Evolutionary conservation across 306 rosid genomes (phyloP).

Genomic region (Arachis stenosperma): DNA sequence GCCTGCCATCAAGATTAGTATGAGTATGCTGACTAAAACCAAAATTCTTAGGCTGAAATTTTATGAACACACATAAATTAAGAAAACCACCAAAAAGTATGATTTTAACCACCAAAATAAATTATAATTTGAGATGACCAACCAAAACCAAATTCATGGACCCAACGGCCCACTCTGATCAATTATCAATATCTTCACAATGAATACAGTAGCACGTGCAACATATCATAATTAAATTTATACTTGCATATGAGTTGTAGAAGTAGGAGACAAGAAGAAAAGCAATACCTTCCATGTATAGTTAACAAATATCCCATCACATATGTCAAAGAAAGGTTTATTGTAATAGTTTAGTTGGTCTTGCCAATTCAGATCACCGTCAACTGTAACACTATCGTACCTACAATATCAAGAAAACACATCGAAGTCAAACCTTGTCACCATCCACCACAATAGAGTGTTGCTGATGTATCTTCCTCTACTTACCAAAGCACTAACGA

Average conservation of each 20-base stretch:
- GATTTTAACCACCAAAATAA: constrained; percentile 38
- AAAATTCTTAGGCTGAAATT: too few relatives aligned
- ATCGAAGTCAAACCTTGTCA: constrained; percentile 39
- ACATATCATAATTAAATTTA: not conserved
- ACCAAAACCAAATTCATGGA: constrained; percentile 2
- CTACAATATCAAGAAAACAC: constrained; percentile 51
- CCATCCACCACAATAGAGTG: constrained; percentile 3
- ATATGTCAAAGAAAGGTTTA: constrained; percentile 79
- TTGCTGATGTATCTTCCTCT: constrained; percentile 7
- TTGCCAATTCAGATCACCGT: constrained; percentile 74
- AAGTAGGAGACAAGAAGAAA: constrained; percentile 27
- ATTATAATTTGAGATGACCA: constrained; percentile 37
- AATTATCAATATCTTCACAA: not conserved
- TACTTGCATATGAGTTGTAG: not conserved
- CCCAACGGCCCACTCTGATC: not conserved
- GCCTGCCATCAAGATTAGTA: too few relatives aligned
- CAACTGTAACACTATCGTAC: constrained; percentile 87
- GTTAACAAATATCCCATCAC: constrained; percentile 91
- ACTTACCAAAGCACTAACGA: constrained; percentile 91
- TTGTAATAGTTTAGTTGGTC: constrained; percentile 70
- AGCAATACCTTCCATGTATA: constrained; percentile 81
- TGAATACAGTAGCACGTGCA: constrained; percentile 23
- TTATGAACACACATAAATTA: too few relatives aligned
- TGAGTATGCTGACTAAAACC: too few relatives aligned
- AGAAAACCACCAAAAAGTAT: not conserved